Evolutionary conservation across 495 filamentous ascomycete genomes (phyloP), one percentile per base, ranked within the genome.

Genomic region (Sabuloglossum arenarium): DNA sequence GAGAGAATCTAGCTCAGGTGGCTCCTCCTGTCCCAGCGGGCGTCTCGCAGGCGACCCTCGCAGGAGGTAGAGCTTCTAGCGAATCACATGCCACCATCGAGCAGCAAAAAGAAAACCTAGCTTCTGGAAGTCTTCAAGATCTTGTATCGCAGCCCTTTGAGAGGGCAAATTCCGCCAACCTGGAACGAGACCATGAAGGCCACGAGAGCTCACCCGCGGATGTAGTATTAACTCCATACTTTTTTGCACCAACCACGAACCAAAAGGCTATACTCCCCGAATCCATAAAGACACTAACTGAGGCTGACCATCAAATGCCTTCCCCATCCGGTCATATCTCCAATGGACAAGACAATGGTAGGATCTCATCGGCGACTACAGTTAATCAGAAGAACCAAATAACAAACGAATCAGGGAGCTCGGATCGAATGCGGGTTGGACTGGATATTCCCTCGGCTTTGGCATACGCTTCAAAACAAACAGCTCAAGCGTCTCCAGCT

Each of bases 1-100:
- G 93, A 66, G 87, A 95, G 50, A 69, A 80, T 55, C 65, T 82
- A 59, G 72, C 65, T 28, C 63, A 72, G 46, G 58, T 68, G 29
- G 73, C 78, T 11, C 73, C 79, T 56, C 52, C n/a, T n/a, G n/a
- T 54, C 24, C 30, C 42, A 11, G 21, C 42, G 31, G 53, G 34
- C 14, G 45, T 21, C 23, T 31, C 37, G 10, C 19, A 42, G 31
- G 23, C 55, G 42, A 16, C 55, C 19, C 55, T 32, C 25, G 19
- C 19, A 25, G 19, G 25, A 12, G 30, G 55, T 21, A 56, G 52
- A 47, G 30, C 31, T 9, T 53, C 30, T 25, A 63, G 59, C 31
- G 55, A 51, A 21, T 64, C 62, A 14, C 62, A 62, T 24, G 53
- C 57, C 14, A 54, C 52, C 21, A 58, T 58, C 53, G 62, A 62